Percentiles rank a stretch among this genome's conserved stretches.
Evolutionary conservation across 768 basidiomycete species (phyloP).

Genomic region (Leccinum imitatum): DNA sequence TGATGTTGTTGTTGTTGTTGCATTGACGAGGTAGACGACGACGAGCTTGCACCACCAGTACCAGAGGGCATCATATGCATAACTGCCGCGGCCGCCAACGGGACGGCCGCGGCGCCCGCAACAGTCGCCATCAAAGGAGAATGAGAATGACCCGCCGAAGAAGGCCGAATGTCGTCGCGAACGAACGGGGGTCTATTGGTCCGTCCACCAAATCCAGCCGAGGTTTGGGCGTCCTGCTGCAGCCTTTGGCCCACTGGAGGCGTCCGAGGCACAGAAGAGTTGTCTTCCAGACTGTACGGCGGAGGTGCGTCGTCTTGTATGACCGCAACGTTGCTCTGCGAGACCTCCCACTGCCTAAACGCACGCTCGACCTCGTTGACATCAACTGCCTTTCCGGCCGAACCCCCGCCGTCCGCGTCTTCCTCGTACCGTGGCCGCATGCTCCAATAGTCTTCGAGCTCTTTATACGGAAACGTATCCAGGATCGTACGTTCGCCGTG

Average conservation of each 20-base stretch:
- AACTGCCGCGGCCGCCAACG: not conserved
- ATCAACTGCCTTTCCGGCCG: constrained; percentile 24
- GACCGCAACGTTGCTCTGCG: constrained; percentile 12
- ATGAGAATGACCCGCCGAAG: constrained; percentile 1
- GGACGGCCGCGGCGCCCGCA: not conserved
- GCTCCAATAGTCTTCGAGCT: constrained; percentile 74
- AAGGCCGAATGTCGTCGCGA: constrained; percentile 5
- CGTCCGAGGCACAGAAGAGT: not conserved
- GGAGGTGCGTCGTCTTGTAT: constrained; percentile 57
- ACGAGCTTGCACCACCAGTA: not conserved
- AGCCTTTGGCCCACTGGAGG: not conserved
- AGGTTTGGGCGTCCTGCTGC: not conserved
- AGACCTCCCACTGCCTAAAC: constrained; percentile 47
- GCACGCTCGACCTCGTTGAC: constrained; percentile 21
- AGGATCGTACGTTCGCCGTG: constrained; percentile 61
- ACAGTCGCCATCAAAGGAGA: constrained; percentile 4
- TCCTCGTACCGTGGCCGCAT: constrained; percentile 57
- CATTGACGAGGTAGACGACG: not conserved
- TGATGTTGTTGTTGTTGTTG: not conserved
- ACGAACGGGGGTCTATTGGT: not conserved
- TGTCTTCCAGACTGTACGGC: constrained; percentile 60
- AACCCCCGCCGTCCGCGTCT: constrained; percentile 3
- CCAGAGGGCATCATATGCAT: not conserved
- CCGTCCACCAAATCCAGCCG: not conserved
- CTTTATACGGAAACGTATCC: constrained; percentile 67